Evolutionary conservation across 176 grass and related monocot genomes (phyloP).

Genomic region (Triticum turgidum): DNA sequence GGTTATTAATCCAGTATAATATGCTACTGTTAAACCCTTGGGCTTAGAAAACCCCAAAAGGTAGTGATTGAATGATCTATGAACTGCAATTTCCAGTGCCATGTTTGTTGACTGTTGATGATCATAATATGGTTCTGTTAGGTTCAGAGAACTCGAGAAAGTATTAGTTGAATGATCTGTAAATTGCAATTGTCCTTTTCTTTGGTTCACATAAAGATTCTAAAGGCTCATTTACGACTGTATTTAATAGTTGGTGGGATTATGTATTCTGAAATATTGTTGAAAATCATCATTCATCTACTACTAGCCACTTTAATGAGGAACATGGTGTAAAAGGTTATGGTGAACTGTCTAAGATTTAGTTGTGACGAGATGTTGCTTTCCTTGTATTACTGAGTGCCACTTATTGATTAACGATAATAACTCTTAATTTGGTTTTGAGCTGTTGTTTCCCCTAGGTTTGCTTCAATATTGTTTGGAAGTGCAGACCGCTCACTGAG

Average conservation of each 20-base stretch:
- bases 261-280: background rate
- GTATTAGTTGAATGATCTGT: too few species aligned
- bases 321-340: background rate
- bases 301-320: background rate
- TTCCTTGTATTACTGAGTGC: background rate
- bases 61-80: background rate
- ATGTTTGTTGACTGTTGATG: too few species aligned
- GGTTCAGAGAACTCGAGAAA: too few species aligned
- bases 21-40: background rate
- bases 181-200: background rate
- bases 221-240: background rate
- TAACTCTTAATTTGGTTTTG: slow-evolving; percentile 24
- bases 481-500: slow-evolving; percentile 57
- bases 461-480: slow-evolving; percentile 54
- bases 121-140: too few species aligned
- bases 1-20: background rate
- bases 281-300: background rate
- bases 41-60: background rate
- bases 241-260: background rate
- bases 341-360: background rate
- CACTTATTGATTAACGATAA: background rate
- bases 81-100: background rate
- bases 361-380: background rate
- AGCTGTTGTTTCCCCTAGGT: slow-evolving; percentile 42
- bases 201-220: background rate